Base-by-base conservation (phyloP, 2,329 filamentous ascomycete species). In the Plenodomus lindquistii region DNA sequence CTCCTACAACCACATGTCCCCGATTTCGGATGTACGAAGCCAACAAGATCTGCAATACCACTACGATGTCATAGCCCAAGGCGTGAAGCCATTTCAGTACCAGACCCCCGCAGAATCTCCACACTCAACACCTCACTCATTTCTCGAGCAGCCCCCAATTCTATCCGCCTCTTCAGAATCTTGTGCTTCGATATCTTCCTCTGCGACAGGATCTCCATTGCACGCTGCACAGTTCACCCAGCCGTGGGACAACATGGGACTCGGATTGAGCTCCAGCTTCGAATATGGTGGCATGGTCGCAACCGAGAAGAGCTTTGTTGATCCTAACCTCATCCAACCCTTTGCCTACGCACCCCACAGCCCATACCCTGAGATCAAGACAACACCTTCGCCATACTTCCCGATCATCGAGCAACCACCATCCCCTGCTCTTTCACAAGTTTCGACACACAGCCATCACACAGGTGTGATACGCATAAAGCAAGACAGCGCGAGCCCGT, bases 401-500 rank as follows among this genome's bases (percentile, higher is more conserved):
- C 67, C 73, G 44, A 62, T 70, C 27, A 64, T 75, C n/a, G 69
- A 73, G 45, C 74, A 75, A 46, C 81, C 83, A 37, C 76, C 81
- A 37, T 89, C 87, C 1, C 86, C 87, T 3, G 82, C 83, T n/a
- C 78, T 83, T 42, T 83, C 84, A 11, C 80, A 82, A 15, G 73
- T 77, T 55, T 79, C 78, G 15, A 65, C 70, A 17, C 70, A 72
- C 37, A 77, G 75, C 60, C 75, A 75, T 20, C 67, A 70, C 17
- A 64, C 70, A n/a, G 71, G 66, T 29, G 74, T 71, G 10, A 63
- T 63, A 42, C 70, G 69, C 40, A 64, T 78, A 47, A 76, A 84
- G 61, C 78, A 56, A 27, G 81, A 79, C 53, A 85, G 81, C 65
- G 79, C 82, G 13, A 89, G 87, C n/a, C 88, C 88, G 2, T 87